Base-by-base conservation (phyloP, 768 basidiomycete species). In the Boletales sp. region DNA sequence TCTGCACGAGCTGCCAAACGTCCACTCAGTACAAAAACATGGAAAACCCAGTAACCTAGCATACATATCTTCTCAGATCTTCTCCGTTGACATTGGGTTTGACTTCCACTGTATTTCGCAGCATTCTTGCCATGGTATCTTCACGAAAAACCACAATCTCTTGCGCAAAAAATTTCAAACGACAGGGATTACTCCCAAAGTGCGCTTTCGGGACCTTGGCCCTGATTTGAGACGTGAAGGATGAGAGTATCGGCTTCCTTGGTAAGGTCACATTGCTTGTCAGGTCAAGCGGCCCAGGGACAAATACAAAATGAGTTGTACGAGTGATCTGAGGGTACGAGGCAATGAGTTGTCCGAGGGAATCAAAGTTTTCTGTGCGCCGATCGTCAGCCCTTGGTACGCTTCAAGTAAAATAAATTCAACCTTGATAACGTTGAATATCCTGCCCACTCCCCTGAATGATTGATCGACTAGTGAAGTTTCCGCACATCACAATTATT, bases 71-170 rank as follows among this genome's bases (percentile, higher is more conserved):
- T 69, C 92, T 93, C 64, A 96, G 70, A 61, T 92, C 87, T 38
- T 86, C 86, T 54, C 84, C 86, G 41, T 78, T 74, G 19, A 84
- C 81, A 41, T 87, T 81, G 3, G 86, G 84, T 63, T 96, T 96
- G 33, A 95, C 84, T 10, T 90, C 86, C 6, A 97, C 84, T 18
- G 91, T 78, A 66, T 97, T 96, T 58, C 96, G 74, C 54, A 98
- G 70, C 91, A 98, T 94, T 57, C 86, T 79, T 2, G 90, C 81
- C 93, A 99, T 97, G 43, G 86, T 67, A 65, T 98, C 93, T 59
- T 98, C 92, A 37, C 96, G 76, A 62, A 89, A 96, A 21, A 99
- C 72, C 39, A 97, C 94, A 46, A 99, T 84, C 70, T 99, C 96
- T 65, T 97, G 94, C 28, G 90, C 83, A 64, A 94, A 94, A 63